Evolutionary conservation across 495 filamentous ascomycete species (phyloP).

Genomic region (Hypoxylon perforatum): DNA sequence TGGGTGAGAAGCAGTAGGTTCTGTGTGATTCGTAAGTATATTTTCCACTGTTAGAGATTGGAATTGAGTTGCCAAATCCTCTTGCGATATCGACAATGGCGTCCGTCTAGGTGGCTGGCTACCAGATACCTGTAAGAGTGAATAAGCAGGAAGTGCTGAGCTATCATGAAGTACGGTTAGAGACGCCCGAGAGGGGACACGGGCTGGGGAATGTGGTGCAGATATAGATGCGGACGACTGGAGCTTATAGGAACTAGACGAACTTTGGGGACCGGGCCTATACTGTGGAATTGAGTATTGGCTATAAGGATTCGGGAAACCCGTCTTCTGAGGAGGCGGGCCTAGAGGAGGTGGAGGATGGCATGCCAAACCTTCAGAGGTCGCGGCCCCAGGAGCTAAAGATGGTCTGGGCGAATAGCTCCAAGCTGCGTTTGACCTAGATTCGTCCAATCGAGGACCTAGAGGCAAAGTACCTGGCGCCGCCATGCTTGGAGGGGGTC

Average conservation of each 20-base stretch:
- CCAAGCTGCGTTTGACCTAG: background rate
- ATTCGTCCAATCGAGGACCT: background rate
- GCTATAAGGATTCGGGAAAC: constrained; percentile 1
- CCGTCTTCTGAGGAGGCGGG: constrained; percentile 18
- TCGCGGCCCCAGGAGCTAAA: background rate
- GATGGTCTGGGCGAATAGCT: background rate
- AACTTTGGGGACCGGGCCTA: constrained; percentile 2
- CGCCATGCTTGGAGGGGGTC: constrained; percentile 9
- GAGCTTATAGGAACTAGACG: background rate
- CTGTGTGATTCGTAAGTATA: background rate
- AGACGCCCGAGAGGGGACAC: background rate
- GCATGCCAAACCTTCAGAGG: constrained; percentile 5
- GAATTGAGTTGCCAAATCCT: constrained; percentile 8
- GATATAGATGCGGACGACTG: background rate
- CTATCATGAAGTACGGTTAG: background rate
- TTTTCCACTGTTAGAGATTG: constrained; percentile 9
- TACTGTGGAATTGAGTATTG: constrained; percentile 4
- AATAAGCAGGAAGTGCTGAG: background rate
- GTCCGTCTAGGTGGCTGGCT: background rate
- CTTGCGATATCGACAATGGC: background rate
- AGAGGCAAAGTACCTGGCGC: background rate
- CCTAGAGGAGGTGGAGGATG: constrained; percentile 30
- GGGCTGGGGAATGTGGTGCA: background rate
- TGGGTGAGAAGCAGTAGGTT: background rate
- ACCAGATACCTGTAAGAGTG: background rate